phyloP scores from a whole-genome alignment of 2,329 filamentous ascomycete species.

The Alternaria gansuensis region DNA sequence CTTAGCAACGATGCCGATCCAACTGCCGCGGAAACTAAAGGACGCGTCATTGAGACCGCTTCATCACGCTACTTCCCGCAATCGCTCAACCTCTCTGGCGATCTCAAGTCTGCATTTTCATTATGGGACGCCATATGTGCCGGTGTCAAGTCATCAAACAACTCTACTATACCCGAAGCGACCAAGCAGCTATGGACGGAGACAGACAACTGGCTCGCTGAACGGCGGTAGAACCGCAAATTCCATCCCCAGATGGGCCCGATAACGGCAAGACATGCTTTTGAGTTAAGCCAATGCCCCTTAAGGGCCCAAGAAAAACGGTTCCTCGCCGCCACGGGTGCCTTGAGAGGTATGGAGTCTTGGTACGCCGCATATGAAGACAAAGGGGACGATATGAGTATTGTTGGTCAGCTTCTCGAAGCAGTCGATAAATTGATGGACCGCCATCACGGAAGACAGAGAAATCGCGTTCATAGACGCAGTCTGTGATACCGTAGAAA shows the following conservation, averaged over 20 bases:
- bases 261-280: background rate
- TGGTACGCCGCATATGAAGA: conserved; percentile 3
- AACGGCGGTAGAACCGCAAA: conserved; percentile 35
- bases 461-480: background rate
- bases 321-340: background rate
- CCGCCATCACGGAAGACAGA: background rate
- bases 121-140: conserved; percentile 72
- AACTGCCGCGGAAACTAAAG: conserved; percentile 59
- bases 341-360: background rate
- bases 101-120: conserved; percentile 68
- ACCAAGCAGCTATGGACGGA: conserved; percentile 66
- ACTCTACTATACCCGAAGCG: conserved; percentile 51
- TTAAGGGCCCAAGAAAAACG: background rate
- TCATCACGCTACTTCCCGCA: conserved; percentile 68
- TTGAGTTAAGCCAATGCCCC: background rate
- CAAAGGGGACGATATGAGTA: background rate
- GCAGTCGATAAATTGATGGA: background rate
- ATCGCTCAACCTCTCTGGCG: conserved; percentile 65
- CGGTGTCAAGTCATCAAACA: conserved; percentile 64
- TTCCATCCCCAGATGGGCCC: background rate
- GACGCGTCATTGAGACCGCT: conserved; percentile 62
- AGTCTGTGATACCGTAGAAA: background rate
- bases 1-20: conserved; percentile 64
- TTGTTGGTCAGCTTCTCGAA: background rate
- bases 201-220: conserved; percentile 66